Conservation (phyloP, 805 yeast genomes). For the Nakazawaea pomicola region DNA sequence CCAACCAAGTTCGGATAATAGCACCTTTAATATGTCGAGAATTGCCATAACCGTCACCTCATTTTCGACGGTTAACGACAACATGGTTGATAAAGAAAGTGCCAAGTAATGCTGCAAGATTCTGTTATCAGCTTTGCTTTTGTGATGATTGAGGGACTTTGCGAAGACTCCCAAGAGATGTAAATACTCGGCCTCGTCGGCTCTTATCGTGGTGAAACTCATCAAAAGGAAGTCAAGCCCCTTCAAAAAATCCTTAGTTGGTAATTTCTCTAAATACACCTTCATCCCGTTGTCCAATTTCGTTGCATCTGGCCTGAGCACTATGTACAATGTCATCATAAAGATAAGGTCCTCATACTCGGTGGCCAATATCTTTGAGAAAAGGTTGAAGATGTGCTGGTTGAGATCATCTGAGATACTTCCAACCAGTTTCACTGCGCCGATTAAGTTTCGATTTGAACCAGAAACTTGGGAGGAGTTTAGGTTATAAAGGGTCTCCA, state of each 20-base stretch:
- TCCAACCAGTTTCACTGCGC: not conserved
- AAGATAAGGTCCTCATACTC: conserved; percentile 2
- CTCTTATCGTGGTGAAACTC: conserved; percentile 18
- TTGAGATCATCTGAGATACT: not conserved
- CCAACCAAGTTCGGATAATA: conserved; percentile 50
- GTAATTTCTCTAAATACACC: conserved; percentile 12
- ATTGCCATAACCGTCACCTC: conserved; percentile 8
- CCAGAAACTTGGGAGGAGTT: too few relatives aligned
- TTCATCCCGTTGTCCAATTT: conserved; percentile 1
- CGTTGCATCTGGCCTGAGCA: conserved; percentile 23
- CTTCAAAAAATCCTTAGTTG: conserved; percentile 13
- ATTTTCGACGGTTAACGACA: not conserved
- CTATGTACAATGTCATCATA: conserved; percentile 15
- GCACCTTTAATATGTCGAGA: conserved; percentile 30
- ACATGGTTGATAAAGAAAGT: conserved; percentile 2
- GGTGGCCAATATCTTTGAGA: not conserved
- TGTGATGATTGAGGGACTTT: not conserved
- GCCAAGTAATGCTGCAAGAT: conserved; percentile 1
- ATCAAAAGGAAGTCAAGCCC: conserved; percentile 16
- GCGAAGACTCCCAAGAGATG: conserved; percentile 17
- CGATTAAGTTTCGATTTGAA: too few relatives aligned
- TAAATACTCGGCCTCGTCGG: conserved; percentile 15
- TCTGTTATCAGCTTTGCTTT: not conserved
- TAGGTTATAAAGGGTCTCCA: conserved; percentile 23
- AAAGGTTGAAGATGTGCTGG: conserved; percentile 3